phyloP scores from a whole-genome alignment of 768 basidiomycete species.

The Amanita phalloides region DNA sequence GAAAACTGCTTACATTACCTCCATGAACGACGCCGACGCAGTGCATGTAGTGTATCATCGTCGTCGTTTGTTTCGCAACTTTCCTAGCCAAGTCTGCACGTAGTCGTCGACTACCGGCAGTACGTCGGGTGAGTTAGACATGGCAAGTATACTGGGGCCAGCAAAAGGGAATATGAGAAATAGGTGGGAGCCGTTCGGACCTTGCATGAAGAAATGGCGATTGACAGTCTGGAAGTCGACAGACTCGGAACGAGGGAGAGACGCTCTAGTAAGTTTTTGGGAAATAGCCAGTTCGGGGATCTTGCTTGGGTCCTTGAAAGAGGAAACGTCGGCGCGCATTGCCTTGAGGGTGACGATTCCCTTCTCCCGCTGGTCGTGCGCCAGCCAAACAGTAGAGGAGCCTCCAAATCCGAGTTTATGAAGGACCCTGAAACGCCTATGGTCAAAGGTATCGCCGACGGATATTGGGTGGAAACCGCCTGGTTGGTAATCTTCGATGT shows the following conservation, averaged over 20 bases:
- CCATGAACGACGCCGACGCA: constrained; percentile 9
- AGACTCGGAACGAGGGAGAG: constrained; percentile 16
- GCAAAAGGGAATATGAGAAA: constrained; percentile 36
- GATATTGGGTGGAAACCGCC: constrained; percentile 42
- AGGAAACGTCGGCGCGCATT: background rate
- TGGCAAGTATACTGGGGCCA: constrained; percentile 18
- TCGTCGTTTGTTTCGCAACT: constrained; percentile 20
- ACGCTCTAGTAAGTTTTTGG: constrained; percentile 18
- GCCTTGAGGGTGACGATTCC: constrained; percentile 14
- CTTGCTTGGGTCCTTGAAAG: background rate
- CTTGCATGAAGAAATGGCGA: constrained; percentile 33
- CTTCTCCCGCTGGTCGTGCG: constrained; percentile 12
- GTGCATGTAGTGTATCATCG: constrained; percentile 20
- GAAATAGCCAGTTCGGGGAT: constrained; percentile 7
- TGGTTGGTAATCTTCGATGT: constrained; percentile 35
- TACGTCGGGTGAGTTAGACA: constrained; percentile 20
- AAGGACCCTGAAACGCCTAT: constrained; percentile 34
- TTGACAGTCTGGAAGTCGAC: constrained; percentile 19
- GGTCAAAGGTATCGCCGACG: constrained; percentile 36
- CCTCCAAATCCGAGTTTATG: constrained; percentile 38
- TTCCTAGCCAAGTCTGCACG: constrained; percentile 23
- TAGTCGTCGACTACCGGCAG: constrained; percentile 19
- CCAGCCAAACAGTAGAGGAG: constrained; percentile 31
- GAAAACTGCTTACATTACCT: constrained; percentile 12
- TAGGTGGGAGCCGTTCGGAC: constrained; percentile 41